These are phyloP conservation scores for Coelastrella sp. DNA, from an alignment of 139 green algal species.

Conservation along the genomic window DNA sequence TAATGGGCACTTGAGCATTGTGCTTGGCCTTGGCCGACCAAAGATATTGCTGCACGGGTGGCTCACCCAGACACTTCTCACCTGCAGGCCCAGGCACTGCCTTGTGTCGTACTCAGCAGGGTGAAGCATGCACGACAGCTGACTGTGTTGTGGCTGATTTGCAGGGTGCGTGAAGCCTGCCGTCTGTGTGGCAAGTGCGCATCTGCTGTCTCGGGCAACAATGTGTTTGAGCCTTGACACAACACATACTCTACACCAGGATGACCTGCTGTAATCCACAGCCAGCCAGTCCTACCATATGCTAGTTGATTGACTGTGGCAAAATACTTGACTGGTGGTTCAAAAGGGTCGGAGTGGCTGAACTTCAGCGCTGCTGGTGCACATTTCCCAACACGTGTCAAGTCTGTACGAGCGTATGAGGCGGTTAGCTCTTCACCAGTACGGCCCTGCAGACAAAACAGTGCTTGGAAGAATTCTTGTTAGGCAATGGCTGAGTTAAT, in stretches of 20 bases:
- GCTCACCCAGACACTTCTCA: slow-evolving; percentile 28
- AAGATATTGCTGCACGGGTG: slow-evolving; percentile 30
- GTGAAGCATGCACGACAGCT: neutral
- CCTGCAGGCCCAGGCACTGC: neutral
- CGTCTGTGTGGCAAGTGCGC: neutral
- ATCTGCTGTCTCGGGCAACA: too few species aligned
- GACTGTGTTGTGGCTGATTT: neutral
- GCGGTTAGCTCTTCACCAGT: slow-evolving; percentile 1
- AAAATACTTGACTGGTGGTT: slow-evolving; percentile 5
- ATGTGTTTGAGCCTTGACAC: too few species aligned
- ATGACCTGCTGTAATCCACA: too few species aligned
- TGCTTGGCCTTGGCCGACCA: slow-evolving; percentile 6
- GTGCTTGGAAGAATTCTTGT: neutral
- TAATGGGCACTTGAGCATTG: slow-evolving; percentile 21
- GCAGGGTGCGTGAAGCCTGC: neutral
- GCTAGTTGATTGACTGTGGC: slow-evolving; percentile 29
- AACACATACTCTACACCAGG: too few species aligned
- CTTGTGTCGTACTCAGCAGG: neutral
- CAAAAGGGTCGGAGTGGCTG: slow-evolving; percentile 20
- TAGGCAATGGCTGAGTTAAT: too few species aligned
- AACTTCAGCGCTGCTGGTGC: neutral
- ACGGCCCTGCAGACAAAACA: neutral
- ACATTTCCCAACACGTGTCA: slow-evolving; percentile 3
- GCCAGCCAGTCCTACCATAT: neutral
- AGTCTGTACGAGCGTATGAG: slow-evolving; percentile 23